These are phyloP conservation scores for Phialophora expanda DNA, from an alignment of 2,329 filamentous ascomycete species.

Conservation along the genomic window DNA sequence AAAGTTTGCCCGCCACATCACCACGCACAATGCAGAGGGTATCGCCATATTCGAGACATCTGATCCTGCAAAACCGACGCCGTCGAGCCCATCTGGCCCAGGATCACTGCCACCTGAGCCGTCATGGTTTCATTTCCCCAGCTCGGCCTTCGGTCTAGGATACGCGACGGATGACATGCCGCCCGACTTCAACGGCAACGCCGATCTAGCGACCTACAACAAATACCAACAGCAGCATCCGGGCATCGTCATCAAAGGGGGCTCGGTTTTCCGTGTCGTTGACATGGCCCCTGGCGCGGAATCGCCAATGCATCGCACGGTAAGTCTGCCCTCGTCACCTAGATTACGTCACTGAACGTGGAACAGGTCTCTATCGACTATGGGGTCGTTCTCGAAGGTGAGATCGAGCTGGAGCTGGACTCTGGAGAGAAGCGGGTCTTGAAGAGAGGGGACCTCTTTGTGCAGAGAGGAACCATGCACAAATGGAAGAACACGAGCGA, in stretches of 20 bases:
- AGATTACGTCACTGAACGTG: neutral
- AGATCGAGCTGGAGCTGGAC: slow-evolving; percentile 58
- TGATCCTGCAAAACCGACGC: slow-evolving; percentile 22
- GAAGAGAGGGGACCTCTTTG: slow-evolving; percentile 52
- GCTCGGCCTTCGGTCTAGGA: slow-evolving; percentile 28
- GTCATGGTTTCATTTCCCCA: slow-evolving; percentile 26
- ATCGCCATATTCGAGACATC: slow-evolving; percentile 31
- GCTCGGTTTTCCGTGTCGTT: slow-evolving; percentile 31
- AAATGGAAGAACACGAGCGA: slow-evolving; percentile 48
- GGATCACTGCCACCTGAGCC: slow-evolving; percentile 25
- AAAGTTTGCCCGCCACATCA: slow-evolving; percentile 31
- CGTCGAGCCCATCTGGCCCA: slow-evolving; percentile 17
- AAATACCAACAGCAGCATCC: slow-evolving; percentile 31
- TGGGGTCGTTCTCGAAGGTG: slow-evolving; percentile 60
- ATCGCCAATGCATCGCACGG: slow-evolving; percentile 59
- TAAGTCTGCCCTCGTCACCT: slow-evolving; percentile 33
- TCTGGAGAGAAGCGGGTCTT: slow-evolving; percentile 55
- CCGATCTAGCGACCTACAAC: slow-evolving; percentile 32
- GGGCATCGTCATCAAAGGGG: slow-evolving; percentile 32
- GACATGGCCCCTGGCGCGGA: slow-evolving; percentile 53
- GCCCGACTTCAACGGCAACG: slow-evolving; percentile 28
- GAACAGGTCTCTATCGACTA: slow-evolving; percentile 54
- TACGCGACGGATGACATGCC: slow-evolving; percentile 32
- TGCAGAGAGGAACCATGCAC: slow-evolving; percentile 34
- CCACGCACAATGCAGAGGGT: slow-evolving; percentile 30